phyloP scores from a whole-genome alignment of 1,284 basidiomycete genomes.

The Irpex lacteus region DNA sequence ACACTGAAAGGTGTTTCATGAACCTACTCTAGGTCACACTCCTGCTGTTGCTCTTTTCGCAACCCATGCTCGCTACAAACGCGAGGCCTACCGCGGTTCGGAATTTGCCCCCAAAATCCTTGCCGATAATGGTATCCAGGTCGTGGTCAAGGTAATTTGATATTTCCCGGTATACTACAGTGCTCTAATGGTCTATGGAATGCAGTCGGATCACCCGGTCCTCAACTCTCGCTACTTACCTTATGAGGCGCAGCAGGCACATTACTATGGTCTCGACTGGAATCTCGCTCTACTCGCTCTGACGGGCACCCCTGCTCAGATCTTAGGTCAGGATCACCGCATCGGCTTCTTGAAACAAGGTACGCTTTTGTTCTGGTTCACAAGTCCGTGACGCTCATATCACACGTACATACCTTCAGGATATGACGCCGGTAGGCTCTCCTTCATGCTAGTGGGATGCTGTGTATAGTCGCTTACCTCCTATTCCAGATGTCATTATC shows the following conservation, averaged over 20 bases:
- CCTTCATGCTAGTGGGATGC: no score
- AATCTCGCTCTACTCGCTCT: constrained; percentile 71
- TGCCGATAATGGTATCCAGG: constrained; percentile 68
- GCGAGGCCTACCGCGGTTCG: constrained; percentile 82
- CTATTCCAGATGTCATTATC: constrained; percentile 48
- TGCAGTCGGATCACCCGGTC: constrained; percentile 70
- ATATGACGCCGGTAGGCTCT: constrained; percentile 41
- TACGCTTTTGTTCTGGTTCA: constrained; percentile 26
- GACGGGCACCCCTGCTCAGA: constrained; percentile 74
- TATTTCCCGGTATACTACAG: no score
- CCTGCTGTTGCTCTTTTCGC: constrained; percentile 84
- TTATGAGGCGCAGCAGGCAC: constrained; percentile 86
- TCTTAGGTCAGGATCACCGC: constrained; percentile 79
- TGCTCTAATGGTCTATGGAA: no score
- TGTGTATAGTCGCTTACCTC: no score
- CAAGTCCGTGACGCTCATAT: background rate
- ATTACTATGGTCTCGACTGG: constrained; percentile 67
- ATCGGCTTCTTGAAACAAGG: constrained; percentile 73
- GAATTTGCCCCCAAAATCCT: constrained; percentile 85
- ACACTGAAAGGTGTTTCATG: background rate
- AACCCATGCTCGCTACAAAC: constrained; percentile 60
- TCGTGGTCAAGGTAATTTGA: constrained; percentile 72
- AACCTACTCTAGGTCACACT: constrained; percentile 30
- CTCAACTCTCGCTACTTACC: constrained; percentile 78
- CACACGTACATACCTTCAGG: constrained; percentile 27